A percentile compares a stretch with the other conserved stretches of the same genome.
These are phyloP conservation scores for Coemansia sp. DNA, from an alignment of 192 early-diverging fungal genomes.

Conservation along the genomic window DNA sequence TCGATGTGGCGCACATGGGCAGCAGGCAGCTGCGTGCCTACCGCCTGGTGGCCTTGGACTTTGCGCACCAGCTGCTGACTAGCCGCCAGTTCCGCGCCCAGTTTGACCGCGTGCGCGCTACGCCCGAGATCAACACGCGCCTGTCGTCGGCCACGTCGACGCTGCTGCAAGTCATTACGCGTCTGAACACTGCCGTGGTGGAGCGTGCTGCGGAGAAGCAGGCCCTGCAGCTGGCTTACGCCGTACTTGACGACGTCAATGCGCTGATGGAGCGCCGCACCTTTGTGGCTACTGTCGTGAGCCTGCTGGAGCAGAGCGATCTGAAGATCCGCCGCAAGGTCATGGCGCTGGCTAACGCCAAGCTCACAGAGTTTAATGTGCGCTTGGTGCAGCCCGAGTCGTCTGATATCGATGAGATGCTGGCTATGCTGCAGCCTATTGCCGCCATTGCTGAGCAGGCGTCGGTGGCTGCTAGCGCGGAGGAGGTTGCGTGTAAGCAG, in stretches of 20 bases:
- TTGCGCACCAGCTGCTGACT: slow-evolving; percentile 50
- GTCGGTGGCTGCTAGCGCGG: neutral
- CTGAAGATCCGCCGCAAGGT: slow-evolving; percentile 73
- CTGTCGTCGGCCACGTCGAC: slow-evolving; percentile 17
- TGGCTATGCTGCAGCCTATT: slow-evolving; percentile 42
- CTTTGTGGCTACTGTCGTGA: slow-evolving; percentile 73
- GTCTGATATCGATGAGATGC: slow-evolving; percentile 33
- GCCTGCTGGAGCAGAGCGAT: slow-evolving; percentile 66
- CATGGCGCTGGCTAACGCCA: slow-evolving; percentile 74
- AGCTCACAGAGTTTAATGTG: slow-evolving; percentile 58
- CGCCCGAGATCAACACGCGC: slow-evolving; percentile 19
- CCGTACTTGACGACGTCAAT: slow-evolving; percentile 76
- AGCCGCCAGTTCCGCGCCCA: slow-evolving; percentile 41
- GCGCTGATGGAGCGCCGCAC: slow-evolving; percentile 72
- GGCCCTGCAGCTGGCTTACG: slow-evolving; percentile 63
- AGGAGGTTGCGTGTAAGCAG: slow-evolving; percentile 67
- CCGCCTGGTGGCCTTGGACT: slow-evolving; percentile 50
- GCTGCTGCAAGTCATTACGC: slow-evolving; percentile 34
- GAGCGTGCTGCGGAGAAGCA: slow-evolving; percentile 37
- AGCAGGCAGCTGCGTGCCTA: slow-evolving; percentile 41
- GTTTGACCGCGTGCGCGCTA: slow-evolving; percentile 8
- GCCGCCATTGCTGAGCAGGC: slow-evolving; percentile 16
- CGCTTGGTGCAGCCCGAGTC: slow-evolving; percentile 12
- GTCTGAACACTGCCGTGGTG: slow-evolving; percentile 23
- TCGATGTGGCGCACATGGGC: slow-evolving; percentile 31